These are phyloP conservation scores for Solanum chmielewskii DNA, from an alignment of 257 asterid species.

Conservation along the genomic window DNA sequence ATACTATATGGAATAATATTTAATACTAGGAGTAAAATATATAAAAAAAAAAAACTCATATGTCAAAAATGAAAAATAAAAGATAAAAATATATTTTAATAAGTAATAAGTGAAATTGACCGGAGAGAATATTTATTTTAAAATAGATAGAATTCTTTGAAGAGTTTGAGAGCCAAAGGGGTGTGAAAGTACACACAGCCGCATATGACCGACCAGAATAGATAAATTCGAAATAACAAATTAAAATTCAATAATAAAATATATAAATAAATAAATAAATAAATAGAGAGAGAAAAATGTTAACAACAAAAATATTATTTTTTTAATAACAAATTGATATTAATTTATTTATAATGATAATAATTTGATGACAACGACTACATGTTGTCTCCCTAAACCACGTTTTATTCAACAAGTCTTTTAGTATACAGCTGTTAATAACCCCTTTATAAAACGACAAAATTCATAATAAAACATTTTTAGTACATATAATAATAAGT, in stretches of 20 bases:
- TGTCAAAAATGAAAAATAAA: too few relatives aligned
- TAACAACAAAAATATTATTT: background rate
- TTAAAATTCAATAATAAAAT: background rate
- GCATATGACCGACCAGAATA: background rate
- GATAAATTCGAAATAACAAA: background rate
- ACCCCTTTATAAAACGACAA: background rate
- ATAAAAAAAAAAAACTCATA: too few relatives aligned
- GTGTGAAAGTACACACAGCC: background rate
- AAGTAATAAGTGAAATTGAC: too few relatives aligned
- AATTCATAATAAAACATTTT: background rate
- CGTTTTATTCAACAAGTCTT: background rate
- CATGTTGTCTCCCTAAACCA: background rate
- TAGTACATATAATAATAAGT: background rate
- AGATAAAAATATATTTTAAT: too few relatives aligned
- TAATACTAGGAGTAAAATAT: too few relatives aligned
- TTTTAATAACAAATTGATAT: background rate
- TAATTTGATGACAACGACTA: background rate
- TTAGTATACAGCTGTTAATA: background rate
- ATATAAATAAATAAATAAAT: background rate
- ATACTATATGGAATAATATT: too few relatives aligned
- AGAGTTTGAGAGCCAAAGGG: background rate
- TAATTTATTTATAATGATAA: background rate
- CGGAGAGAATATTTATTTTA: too few relatives aligned
- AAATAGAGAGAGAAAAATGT: background rate
- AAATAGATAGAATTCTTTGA: too few relatives aligned